Conservation (phyloP, 768 basidiomycete species). For the Gautieria morchelliformis region DNA sequence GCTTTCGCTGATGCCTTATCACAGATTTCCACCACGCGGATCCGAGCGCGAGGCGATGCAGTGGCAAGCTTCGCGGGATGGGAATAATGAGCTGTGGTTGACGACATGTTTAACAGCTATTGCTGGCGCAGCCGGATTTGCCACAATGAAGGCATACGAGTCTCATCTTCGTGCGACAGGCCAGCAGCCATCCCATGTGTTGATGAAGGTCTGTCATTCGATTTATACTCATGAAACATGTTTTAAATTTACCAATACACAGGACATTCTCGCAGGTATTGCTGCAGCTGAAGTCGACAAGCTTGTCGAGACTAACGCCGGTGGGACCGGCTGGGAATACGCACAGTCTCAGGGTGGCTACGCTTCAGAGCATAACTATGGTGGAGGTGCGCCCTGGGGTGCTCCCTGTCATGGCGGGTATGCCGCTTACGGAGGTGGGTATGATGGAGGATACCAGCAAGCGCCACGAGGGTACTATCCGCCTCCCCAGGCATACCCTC, state of each 20-base stretch:
- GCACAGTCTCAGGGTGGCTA: conserved; percentile 10
- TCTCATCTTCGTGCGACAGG: conserved; percentile 23
- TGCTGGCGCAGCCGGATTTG: conserved; percentile 27
- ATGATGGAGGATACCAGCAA: conserved; percentile 1
- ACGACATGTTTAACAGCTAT: conserved; percentile 7
- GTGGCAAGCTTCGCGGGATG: no score
- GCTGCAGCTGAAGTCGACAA: conserved; percentile 30
- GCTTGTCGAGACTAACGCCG: conserved; percentile 28
- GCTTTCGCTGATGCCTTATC: no score
- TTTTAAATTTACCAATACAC: not conserved
- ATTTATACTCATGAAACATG: not conserved
- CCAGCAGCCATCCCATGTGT: conserved; percentile 18
- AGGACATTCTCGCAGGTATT: conserved; percentile 27
- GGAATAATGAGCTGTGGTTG: not conserved
- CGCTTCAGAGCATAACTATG: conserved; percentile 12
- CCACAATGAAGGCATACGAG: conserved; percentile 31
- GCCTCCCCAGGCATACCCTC: not conserved
- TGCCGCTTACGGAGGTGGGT: conserved; percentile 6
- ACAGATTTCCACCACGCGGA: no score
- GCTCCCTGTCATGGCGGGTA: not conserved
- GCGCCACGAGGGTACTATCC: not conserved
- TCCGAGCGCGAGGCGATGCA: no score
- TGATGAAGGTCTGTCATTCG: conserved; percentile 16
- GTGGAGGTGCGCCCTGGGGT: conserved; percentile 10
- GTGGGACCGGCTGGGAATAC: conserved; percentile 13